These are phyloP conservation scores for Saccharomyces eubayanus DNA, from an alignment of 805 yeast genomes.

Conservation along the genomic window DNA sequence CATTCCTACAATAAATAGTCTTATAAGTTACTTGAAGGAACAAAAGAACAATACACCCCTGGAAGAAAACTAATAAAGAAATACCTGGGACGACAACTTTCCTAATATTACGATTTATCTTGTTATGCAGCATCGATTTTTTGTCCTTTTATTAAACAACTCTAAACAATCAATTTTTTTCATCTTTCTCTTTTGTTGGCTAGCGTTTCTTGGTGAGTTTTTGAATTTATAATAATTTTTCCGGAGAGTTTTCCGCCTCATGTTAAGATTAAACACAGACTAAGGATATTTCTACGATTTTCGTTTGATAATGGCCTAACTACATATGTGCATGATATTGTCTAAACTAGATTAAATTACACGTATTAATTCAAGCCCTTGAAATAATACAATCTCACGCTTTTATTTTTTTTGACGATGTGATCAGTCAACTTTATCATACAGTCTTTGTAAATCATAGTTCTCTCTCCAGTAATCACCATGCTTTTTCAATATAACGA, in stretches of 20 bases:
- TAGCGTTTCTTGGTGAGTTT: neutral
- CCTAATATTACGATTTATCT: neutral
- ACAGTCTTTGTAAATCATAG: slow-evolving; percentile 49
- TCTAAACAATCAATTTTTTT: neutral
- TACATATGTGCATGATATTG: too few species aligned
- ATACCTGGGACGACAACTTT: neutral
- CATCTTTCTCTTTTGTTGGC: neutral
- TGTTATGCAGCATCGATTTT: neutral
- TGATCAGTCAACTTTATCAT: slow-evolving; percentile 35
- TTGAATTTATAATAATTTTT: neutral
- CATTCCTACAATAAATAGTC: slow-evolving; percentile 26
- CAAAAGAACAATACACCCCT: slow-evolving; percentile 1
- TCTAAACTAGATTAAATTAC: neutral
- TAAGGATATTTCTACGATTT: neutral
- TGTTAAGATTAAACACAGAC: neutral
- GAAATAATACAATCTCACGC: neutral
- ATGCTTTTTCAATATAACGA: slow-evolving; percentile 42
- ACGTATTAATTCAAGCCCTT: neutral
- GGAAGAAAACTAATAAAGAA: slow-evolving; percentile 1
- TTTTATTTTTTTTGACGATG: neutral
- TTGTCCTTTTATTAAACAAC: neutral
- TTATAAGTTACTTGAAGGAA: neutral
- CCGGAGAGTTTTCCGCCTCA: neutral
- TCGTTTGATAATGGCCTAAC: too few species aligned
- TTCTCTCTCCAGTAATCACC: slow-evolving; percentile 60